phyloP scores from a whole-genome alignment of 306 rosid genomes.

The Prunus kanzakura region DNA sequence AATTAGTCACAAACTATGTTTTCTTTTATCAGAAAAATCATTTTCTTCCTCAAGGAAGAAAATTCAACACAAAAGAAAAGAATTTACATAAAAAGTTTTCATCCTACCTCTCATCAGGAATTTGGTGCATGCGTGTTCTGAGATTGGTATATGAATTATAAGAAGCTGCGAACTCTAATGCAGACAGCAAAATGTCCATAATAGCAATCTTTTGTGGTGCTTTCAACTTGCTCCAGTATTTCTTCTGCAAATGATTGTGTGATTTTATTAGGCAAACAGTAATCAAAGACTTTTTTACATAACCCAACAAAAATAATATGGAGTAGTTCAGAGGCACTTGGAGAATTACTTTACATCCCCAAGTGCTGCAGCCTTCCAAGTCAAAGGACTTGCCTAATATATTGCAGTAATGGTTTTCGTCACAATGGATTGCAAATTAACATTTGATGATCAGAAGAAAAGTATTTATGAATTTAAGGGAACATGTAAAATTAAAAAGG shows the following conservation, averaged over 20 bases:
- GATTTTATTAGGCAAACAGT: slow-evolving; percentile 20
- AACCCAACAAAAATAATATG: not conserved
- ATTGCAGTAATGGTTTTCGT: slow-evolving; percentile 4
- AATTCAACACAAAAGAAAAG: slow-evolving; percentile 13
- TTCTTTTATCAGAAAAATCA: not conserved
- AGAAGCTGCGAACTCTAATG: slow-evolving; percentile 89
- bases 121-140: slow-evolving; percentile 88
- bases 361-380: not conserved
- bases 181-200: slow-evolving; percentile 76
- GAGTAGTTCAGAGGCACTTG: not conserved
- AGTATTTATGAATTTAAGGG: not conserved
- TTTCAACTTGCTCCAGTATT: slow-evolving; percentile 84
- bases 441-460: not conserved
- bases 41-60: slow-evolving; percentile 7
- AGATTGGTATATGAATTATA: slow-evolving; percentile 85
- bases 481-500: not conserved
- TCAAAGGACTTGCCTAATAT: not conserved
- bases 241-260: slow-evolving; percentile 63
- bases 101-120: slow-evolving; percentile 71
- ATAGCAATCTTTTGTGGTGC: slow-evolving; percentile 66
- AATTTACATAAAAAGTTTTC: slow-evolving; percentile 3
- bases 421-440: slow-evolving; percentile 8
- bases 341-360: not conserved
- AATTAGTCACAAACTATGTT: slow-evolving; percentile 15
- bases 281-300: slow-evolving; percentile 3